phyloP scores from a whole-genome alignment of 306 rosid species.

The Quercus rubra region DNA sequence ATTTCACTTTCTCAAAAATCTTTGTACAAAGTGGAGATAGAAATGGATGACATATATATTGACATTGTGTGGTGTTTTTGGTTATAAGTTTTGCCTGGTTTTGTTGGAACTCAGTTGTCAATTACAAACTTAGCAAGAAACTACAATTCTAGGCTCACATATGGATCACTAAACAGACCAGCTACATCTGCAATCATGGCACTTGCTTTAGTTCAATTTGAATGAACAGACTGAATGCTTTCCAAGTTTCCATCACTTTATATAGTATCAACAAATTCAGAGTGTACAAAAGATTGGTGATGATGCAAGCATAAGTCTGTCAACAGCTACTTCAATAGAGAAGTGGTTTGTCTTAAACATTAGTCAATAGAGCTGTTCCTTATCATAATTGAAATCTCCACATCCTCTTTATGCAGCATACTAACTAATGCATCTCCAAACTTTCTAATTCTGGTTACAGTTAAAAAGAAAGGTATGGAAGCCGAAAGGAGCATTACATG shows the following conservation, averaged over 20 bases:
- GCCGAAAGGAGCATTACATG: conserved; percentile 57
- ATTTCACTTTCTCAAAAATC: neutral
- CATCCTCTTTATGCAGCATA: neutral
- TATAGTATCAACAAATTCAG: neutral
- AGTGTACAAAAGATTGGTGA: neutral
- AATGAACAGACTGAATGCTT: neutral
- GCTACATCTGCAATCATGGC: neutral
- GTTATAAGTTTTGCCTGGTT: neutral
- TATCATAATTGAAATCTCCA: neutral
- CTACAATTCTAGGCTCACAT: neutral
- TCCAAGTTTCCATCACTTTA: neutral
- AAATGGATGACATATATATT: neutral
- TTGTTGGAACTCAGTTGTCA: neutral
- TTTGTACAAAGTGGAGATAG: neutral
- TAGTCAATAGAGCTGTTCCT: neutral
- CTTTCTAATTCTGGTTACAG: conserved; percentile 32
- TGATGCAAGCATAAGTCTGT: neutral
- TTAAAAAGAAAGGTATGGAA: conserved; percentile 55
- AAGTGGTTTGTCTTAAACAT: neutral
- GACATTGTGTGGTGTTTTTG: neutral
- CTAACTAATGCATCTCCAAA: too few relatives aligned
- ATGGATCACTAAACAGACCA: neutral
- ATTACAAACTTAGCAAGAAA: neutral
- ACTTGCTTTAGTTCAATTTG: neutral
- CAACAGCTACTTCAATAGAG: neutral